phyloP scores from a whole-genome alignment of 495 filamentous ascomycete genomes.

The Lasiosphaeria miniovina region DNA sequence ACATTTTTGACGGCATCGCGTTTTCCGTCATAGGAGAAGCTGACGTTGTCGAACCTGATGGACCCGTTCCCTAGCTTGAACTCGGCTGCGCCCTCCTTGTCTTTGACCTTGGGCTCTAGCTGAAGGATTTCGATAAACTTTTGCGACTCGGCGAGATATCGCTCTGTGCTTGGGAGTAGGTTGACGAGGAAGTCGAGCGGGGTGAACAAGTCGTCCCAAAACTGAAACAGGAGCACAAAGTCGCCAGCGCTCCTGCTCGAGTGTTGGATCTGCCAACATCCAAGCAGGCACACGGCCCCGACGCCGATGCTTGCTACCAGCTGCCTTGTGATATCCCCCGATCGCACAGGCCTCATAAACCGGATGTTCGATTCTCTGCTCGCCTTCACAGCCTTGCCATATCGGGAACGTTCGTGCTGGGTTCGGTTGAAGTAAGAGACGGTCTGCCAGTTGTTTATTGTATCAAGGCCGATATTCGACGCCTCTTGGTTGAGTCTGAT shows the following conservation, averaged over 20 bases:
- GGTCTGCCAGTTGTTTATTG: constrained; percentile 14
- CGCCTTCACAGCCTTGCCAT: neutral
- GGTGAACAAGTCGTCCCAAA: constrained; percentile 6
- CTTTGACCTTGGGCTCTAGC: constrained; percentile 70
- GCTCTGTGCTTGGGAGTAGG: constrained; percentile 44
- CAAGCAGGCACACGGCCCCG: constrained; percentile 8
- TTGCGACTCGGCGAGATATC: constrained; percentile 61
- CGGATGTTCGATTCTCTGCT: neutral
- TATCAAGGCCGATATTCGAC: constrained; percentile 5
- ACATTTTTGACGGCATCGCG: constrained; percentile 2
- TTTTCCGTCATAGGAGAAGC: constrained; percentile 71
- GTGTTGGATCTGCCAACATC: constrained; percentile 7
- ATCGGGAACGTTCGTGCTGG: constrained; percentile 4
- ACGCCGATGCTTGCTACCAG: constrained; percentile 1
- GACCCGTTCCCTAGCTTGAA: constrained; percentile 69
- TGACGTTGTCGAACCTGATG: constrained; percentile 74
- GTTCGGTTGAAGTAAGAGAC: constrained; percentile 12
- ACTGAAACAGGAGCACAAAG: constrained; percentile 14
- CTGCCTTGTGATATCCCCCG: neutral
- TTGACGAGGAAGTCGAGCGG: constrained; percentile 4
- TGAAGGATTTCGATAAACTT: constrained; percentile 58
- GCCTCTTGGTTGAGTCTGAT: neutral
- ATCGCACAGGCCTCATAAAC: neutral
- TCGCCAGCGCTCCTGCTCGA: constrained; percentile 9
- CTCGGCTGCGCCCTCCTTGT: constrained; percentile 45